A percentile compares a stretch with the other conserved stretches of the same genome.
Evolutionary conservation across 176 grass and related monocot genomes (phyloP).

Genomic region (Phoenix dactylifera): DNA sequence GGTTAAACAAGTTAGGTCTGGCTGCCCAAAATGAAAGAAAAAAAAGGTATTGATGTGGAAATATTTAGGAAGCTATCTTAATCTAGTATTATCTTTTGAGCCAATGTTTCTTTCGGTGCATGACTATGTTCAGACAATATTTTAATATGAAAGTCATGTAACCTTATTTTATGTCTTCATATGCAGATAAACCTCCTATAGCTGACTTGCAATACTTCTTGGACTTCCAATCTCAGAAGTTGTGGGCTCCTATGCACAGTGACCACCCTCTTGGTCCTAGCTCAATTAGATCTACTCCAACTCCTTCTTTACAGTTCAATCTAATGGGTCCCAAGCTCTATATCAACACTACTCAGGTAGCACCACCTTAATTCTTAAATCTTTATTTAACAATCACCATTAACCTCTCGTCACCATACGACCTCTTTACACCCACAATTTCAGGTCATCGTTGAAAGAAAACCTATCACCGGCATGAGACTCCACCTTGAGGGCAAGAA

Average conservation of each 20-base stretch:
- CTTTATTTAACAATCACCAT: not conserved
- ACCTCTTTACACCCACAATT: slow-evolving; percentile 14
- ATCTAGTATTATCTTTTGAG: too few species aligned
- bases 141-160: too few species aligned
- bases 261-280: slow-evolving; percentile 61
- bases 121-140: too few species aligned
- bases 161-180: not conserved
- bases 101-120: too few species aligned
- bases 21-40: too few species aligned
- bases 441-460: slow-evolving; percentile 56
- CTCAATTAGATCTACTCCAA: slow-evolving; percentile 38
- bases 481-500: slow-evolving; percentile 90
- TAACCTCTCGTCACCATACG: not conserved
- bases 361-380: too few species aligned
- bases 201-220: slow-evolving; percentile 74
- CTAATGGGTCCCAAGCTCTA: slow-evolving; percentile 70
- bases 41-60: too few species aligned
- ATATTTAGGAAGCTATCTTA: too few species aligned
- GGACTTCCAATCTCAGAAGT: slow-evolving; percentile 73
- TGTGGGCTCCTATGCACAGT: slow-evolving; percentile 62
- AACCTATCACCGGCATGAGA: slow-evolving; percentile 78
- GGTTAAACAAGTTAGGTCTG: too few species aligned
- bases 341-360: slow-evolving; percentile 57
- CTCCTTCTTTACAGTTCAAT: slow-evolving; percentile 50
- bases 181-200: slow-evolving; percentile 68